Base-by-base conservation (phyloP, 2,329 filamentous ascomycete species). In the Penicillium sp. region DNA sequence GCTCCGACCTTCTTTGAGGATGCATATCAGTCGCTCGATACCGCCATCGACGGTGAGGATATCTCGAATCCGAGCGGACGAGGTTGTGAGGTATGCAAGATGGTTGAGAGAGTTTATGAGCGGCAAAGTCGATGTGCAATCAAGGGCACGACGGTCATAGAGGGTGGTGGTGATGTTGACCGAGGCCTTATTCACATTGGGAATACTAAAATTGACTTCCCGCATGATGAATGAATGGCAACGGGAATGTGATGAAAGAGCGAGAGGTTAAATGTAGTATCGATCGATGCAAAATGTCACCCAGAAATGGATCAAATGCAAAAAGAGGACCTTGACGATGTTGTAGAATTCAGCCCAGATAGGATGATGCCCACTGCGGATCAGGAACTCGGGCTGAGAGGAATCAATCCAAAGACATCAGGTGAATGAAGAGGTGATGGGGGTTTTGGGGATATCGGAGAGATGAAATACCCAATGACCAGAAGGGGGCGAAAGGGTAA, bases 41-140 rank as follows among this genome's bases (percentile, higher is more conserved):
- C 94, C 94, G 77, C 94, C 94, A 89, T 99, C 94, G 79, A 99
- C 91, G 57, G 93, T 97, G 64, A 99, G 85, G 63, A 99, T 99
- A 74, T 99, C 94, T 69, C 94, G 87, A 75, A 99, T 99, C 62
- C 94, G 91, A 61, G 93, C 93, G 2, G 94, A 99, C 3, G 94
- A 97, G 31, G 94, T 97, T 57, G 94, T 99, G 68, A 99, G 89
- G 74, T 99, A 97, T 65, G 94, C 93, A 66, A 99, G 90, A 75
- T 99, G 94, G 78, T 97, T 99, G 73, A 99, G 87, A 0, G 94
- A 99, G 82, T 97, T 99, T 81, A 99, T 97, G 62, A 99, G 86
- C 53, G 94, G 94, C 31, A 99, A 84, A 0, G 94, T 99, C 38
- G 94, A 99, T 54, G 94, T 99, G 81, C 94, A 99, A 77, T 99